A percentile compares a stretch with the other conserved stretches of the same genome.
phyloP scores from a whole-genome alignment of 2,329 filamentous ascomycete genomes.

The Fusarium sp. region DNA sequence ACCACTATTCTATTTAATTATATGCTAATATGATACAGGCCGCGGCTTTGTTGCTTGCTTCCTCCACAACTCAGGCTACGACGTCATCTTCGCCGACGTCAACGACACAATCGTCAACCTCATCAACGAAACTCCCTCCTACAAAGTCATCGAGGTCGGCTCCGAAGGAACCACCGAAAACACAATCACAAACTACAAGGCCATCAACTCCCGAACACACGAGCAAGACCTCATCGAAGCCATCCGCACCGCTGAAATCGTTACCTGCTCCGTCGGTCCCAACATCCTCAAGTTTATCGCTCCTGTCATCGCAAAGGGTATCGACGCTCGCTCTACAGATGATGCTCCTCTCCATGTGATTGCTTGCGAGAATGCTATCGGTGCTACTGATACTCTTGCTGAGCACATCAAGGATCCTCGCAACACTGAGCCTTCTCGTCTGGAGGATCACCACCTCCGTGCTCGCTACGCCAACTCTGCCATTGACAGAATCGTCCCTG shows the following conservation, averaged over 20 bases:
- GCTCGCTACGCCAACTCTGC: constrained; percentile 97
- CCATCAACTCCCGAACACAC: constrained; percentile 92
- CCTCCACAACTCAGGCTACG: constrained; percentile 92
- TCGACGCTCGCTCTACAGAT: constrained; percentile 76
- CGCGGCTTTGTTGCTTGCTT: constrained; percentile 91
- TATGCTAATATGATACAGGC: constrained; percentile 51
- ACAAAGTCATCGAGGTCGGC: constrained; percentile 94
- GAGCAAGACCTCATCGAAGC: constrained; percentile 84
- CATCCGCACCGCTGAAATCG: constrained; percentile 87
- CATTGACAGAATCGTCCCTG: constrained; percentile 97
- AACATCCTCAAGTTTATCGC: constrained; percentile 97
- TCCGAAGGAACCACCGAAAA: constrained; percentile 82
- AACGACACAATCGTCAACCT: constrained; percentile 83
- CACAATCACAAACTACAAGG: constrained; percentile 93
- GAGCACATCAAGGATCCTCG: constrained; percentile 80
- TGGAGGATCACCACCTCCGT: constrained; percentile 75
- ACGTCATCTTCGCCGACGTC: constrained; percentile 97
- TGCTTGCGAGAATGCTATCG: constrained; percentile 98
- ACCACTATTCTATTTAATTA: no score
- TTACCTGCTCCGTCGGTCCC: constrained; percentile 97
- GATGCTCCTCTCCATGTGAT: constrained; percentile 85
- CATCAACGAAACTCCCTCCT: constrained; percentile 80
- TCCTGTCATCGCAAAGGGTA: constrained; percentile 92
- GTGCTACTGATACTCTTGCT: constrained; percentile 89
- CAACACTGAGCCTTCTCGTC: constrained; percentile 76